Base-by-base conservation (phyloP, 805 yeast genomes). In the Suhomyces sp. region DNA sequence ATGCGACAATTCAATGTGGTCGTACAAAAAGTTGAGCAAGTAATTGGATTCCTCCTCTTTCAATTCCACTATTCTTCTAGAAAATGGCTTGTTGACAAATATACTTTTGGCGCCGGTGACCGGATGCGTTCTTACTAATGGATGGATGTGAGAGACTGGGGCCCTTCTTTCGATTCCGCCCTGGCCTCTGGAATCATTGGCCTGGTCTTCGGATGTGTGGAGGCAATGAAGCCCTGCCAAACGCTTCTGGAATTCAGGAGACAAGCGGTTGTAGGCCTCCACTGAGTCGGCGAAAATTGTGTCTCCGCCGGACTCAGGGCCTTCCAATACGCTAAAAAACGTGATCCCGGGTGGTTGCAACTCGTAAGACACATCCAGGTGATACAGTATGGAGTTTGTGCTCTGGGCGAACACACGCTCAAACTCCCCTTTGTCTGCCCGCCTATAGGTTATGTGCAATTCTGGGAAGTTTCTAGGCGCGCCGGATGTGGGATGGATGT, bases 281-380 rank as follows among this genome's bases (percentile, higher is more conserved):
- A 76, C 74, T 26, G 84, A 76, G 63, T 86, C 89, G n/a, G 88
- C 81, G 64, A 86, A 88, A 47, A 86, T 72, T n/a, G 90, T 88
- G 66, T 88, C 94, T 56, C 94, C 94, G 50, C 93, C 91, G 42
- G 83, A 67, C 22, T 78, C 82, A 15, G 76, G 78, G 8, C 74
- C 77, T 52, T 86, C 87, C 47, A 86, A 71, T 52, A 85, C 82
- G 17, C 82, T 75, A 62, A 88, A 84, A 56, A 85, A 79, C 0
- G 96, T 87, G 52, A 80, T 73, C 13, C 87, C 87, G 12, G 92
- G 88, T 6, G 91, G 87, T 66, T 85, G 89, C 53, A 77, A 76
- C 66, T 87, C 92, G 65, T 85, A 87, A 31, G 89, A 80, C 41
- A 85, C 87, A 66, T 87, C 94, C 3, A 88, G 80, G 68, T 87